Base-by-base conservation (phyloP, 169 alveolate genomes). In the Amoebophrya sp. region DNA sequence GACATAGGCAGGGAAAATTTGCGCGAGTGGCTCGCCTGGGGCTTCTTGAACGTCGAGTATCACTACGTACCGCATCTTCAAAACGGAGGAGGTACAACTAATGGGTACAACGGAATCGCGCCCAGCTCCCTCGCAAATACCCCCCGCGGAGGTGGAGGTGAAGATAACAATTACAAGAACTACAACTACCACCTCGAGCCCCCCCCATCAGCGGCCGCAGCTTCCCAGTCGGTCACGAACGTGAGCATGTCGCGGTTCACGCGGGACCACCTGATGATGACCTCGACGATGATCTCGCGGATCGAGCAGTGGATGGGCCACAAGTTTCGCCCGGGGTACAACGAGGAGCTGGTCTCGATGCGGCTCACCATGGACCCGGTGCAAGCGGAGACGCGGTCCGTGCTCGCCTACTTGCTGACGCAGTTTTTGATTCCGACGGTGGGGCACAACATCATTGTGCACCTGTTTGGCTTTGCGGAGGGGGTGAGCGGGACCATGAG, bases 21-120 rank as follows among this genome's bases (percentile, higher is more conserved):
- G 78, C 78, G 78, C 29, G 78, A 58, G 78, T 58, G 78, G 78
- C 34, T 58, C 26, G 78, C 78, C 34, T 58, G 78, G 78, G 78
- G 34, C 7, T 58, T 58, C 23, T n/a, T 58, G 34, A 58, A 58
- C 23, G 34, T 10, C 4, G 78, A 58, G 7, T 23, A 58, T 10
- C 34, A 58, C n/a, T n/a, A n/a, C n/a, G n/a, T n/a, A n/a, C n/a
- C n/a, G n/a, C n/a, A n/a, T n/a, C n/a, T n/a, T n/a, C n/a, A n/a
- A n/a, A n/a, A n/a, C n/a, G n/a, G n/a, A n/a, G n/a, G n/a, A n/a
- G n/a, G n/a, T n/a, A n/a, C n/a, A n/a, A n/a, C n/a, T n/a, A n/a
- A n/a, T n/a, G n/a, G n/a, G n/a, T n/a, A n/a, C n/a, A n/a, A n/a
- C n/a, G n/a, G n/a, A n/a, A n/a, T n/a, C n/a, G n/a, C n/a, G n/a